Conservation (phyloP, 1,284 basidiomycete species). For the Apiotrichum gracile region DNA sequence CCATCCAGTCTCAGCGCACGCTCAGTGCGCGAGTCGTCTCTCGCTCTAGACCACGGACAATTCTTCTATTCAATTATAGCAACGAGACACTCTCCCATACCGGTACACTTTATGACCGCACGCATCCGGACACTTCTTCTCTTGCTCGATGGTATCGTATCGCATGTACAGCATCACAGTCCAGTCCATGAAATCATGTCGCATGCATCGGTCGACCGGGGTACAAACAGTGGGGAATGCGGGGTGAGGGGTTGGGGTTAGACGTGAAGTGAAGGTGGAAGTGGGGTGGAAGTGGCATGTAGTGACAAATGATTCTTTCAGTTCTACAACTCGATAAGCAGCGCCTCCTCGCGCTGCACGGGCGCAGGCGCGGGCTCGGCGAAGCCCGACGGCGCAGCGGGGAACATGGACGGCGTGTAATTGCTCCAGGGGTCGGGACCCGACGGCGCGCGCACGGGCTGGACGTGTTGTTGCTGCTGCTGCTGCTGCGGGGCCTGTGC, state of each 20-base stretch:
- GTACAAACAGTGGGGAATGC: neutral
- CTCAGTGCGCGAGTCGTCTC: too few relatives aligned
- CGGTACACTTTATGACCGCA: neutral
- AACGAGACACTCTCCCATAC: too few relatives aligned
- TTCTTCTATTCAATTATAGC: too few relatives aligned
- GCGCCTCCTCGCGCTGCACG: constrained; percentile 37
- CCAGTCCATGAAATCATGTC: neutral
- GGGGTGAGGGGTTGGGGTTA: neutral
- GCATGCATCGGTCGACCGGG: neutral
- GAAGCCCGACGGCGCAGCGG: constrained; percentile 51
- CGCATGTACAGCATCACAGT: neutral
- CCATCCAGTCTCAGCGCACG: too few relatives aligned
- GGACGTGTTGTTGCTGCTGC: constrained; percentile 15
- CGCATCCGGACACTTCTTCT: neutral
- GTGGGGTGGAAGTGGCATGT: neutral
- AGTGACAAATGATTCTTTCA: neutral
- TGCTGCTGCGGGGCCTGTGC: constrained; percentile 1
- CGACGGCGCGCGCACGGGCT: too few relatives aligned
- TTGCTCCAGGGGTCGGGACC: too few relatives aligned
- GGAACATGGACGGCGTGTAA: constrained; percentile 13
- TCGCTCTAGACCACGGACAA: too few relatives aligned
- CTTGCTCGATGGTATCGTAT: neutral
- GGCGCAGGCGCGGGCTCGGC: constrained; percentile 52
- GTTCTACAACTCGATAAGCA: neutral
- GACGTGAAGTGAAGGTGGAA: too few relatives aligned